phyloP scores from a whole-genome alignment of 352 stramenopile species.

The Globisporangium megalacanthum region DNA sequence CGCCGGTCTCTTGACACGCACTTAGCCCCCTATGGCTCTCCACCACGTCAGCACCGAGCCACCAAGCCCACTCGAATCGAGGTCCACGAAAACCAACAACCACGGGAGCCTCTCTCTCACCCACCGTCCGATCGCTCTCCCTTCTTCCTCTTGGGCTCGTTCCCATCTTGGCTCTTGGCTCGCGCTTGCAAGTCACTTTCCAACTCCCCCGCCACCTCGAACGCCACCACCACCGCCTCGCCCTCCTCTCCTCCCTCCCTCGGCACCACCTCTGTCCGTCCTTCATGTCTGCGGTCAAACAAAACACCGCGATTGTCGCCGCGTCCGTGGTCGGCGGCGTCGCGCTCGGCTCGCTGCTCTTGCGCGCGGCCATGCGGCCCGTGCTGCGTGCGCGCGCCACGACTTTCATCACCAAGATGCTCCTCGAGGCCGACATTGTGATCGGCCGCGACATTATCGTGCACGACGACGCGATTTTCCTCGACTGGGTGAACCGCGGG shows the following conservation, averaged over 20 bases:
- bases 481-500: conserved; percentile 80
- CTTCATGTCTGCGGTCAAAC: conserved; percentile 39
- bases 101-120: not conserved
- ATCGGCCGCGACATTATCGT: conserved; percentile 77
- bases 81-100: not conserved
- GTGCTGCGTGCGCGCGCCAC: conserved; percentile 59
- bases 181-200: conserved; percentile 5
- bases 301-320: conserved; percentile 70
- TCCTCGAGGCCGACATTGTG: conserved; percentile 74
- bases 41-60: conserved; percentile 16
- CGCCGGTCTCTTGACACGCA: not conserved
- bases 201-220: conserved; percentile 8
- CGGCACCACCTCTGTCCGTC: not conserved
- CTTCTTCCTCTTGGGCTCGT: not conserved
- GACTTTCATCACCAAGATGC: conserved; percentile 80
- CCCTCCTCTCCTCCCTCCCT: conserved; percentile 1
- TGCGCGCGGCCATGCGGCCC: conserved; percentile 63
- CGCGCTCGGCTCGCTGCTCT: conserved; percentile 57
- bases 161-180: too few relatives aligned
- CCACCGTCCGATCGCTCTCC: not conserved
- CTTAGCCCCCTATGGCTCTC: conserved; percentile 11
- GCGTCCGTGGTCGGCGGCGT: conserved; percentile 57
- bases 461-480: conserved; percentile 80
- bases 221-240: not conserved
- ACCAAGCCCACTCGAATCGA: not conserved